Conservation (phyloP, 2,329 filamentous ascomycete species). For the Volutella citrinella region DNA sequence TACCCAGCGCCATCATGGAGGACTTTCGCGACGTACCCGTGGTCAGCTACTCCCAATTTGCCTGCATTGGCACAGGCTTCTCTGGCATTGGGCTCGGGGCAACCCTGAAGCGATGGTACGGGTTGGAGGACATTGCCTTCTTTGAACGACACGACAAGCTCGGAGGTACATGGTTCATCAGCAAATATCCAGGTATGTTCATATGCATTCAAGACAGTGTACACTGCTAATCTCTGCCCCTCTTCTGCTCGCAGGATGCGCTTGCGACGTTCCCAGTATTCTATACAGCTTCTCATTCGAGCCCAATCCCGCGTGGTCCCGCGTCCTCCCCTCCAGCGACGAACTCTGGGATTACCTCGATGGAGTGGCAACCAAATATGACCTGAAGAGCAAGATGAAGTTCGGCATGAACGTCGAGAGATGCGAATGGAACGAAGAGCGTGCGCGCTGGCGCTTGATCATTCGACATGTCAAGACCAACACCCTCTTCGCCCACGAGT, state of each 20-base stretch:
- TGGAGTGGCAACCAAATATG: conserved; percentile 45
- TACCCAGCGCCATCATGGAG: too few species aligned
- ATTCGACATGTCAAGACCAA: conserved; percentile 23
- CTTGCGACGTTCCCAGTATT: conserved; percentile 57
- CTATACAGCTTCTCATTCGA: conserved; percentile 62
- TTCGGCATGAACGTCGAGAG: conserved; percentile 36
- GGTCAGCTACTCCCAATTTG: conserved; percentile 37
- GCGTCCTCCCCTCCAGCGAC: conserved; percentile 50
- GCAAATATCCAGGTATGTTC: conserved; percentile 53
- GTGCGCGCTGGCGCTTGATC: conserved; percentile 32
- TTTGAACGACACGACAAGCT: conserved; percentile 57
- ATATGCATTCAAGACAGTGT: background rate
- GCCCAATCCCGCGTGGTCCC: conserved; percentile 58
- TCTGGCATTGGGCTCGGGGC: conserved; percentile 61
- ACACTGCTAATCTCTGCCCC: too few species aligned
- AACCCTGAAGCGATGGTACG: conserved; percentile 54
- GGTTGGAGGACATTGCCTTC: conserved; percentile 56
- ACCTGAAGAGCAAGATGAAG: conserved; percentile 35
- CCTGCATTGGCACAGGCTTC: conserved; percentile 57
- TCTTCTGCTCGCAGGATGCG: too few species aligned
- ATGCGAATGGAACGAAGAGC: conserved; percentile 37
- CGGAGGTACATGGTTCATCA: conserved; percentile 64
- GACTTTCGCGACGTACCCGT: too few species aligned
- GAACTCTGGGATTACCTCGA: conserved; percentile 59
- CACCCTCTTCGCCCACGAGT: conserved; percentile 31